Evolutionary conservation across 75 land plant species (phyloP), one percentile per base, ranked within the genome.

Genomic region (Chamaecyparis obtusa): DNA sequence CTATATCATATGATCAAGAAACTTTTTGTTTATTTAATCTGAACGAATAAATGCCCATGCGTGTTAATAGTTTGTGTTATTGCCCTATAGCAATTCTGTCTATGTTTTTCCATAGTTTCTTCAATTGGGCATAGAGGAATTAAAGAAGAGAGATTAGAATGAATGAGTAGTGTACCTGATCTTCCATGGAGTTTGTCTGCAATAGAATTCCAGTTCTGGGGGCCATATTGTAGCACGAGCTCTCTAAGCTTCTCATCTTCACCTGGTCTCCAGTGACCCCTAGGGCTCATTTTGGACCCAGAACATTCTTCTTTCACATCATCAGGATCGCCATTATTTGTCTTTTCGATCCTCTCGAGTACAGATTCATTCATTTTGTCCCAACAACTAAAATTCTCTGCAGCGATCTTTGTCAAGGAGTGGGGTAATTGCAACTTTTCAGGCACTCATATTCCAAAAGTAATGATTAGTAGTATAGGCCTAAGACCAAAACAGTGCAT

Each of bases 151-250:
- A 49, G 0, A 49, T 9, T 49, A 10, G 51, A 49, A 76, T 76
- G 2, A 39, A 44, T 76, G 2, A 39, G 81, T 8, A 81, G 32
- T 27, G n/a, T 27, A 81, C 32, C 46, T 24, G 48, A 46, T 46
- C 83, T 44, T 46, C 46, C 54, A 24, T 81, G 83, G 30, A 93
- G 91, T 89, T 89, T 89, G 46, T 89, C 93, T 3, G 93, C 94
- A 39, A 93, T 93, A 84, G 85, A 87, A 46, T 91, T 93, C 94
- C 94, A 93, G 87, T 93, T 93, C 43, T 93, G 94, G 64, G 94
- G 93, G 13, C 94, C 94, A 76, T 89, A 90, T 24, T 83, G 76
- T 1, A 39, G 56, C 10, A 93, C 94, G 21, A 93, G 87, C 39
- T 91, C 91, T 78, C 74, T 81, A 0, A 86, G 91, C 78, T 86